Evolutionary conservation across 2,329 filamentous ascomycete species (phyloP), one percentile per base, ranked within the genome.

Genomic region (Thielaviopsis cerberus): DNA sequence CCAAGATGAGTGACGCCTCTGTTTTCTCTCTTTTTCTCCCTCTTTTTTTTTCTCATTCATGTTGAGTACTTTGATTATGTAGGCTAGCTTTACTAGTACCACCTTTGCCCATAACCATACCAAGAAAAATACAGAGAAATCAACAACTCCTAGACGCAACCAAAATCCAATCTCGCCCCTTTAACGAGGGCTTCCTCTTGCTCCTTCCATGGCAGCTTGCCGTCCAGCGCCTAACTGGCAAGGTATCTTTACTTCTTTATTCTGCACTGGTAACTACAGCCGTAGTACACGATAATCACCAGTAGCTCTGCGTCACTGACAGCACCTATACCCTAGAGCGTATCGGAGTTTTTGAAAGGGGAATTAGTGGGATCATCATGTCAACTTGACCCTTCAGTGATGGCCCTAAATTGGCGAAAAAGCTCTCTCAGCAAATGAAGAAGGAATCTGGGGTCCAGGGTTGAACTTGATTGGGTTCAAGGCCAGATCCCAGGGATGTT

Each of bases 171-270:
- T 41, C 34, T 41, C 34, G 34, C 53, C 23, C 41, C 13, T n/a
- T 55, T 55, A 55, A 34, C 53, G 53, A 55, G 53, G 48, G 34
- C 20, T 41, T 57, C 50, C 55, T 50, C 27, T 15, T 53, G 45
- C 24, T 57, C 55, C 55, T 57, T 52, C 26, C 11, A 51, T 57
- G 55, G 30, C 55, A 57, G 55, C 30, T 24, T 27, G 20, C 23
- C 22, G 48, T 17, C 25, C 22, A 23, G 48, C 25, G 23, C 25
- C 25, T 27, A 22, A n/a, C 23, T 23, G 27, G 6, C 53, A 54
- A 54, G 34, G 34, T 41, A 17, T 41, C 34, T 41, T 41, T 41
- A 41, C n/a, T n/a, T n/a, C n/a, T n/a, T n/a, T n/a, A n/a, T n/a
- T n/a, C n/a, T n/a, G n/a, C n/a, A n/a, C n/a, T n/a, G n/a, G n/a